A percentile compares a stretch with the other conserved stretches of the same genome.
phyloP scores from a whole-genome alignment of 2,329 filamentous ascomycete genomes.

The Fusarium floridanum region DNA sequence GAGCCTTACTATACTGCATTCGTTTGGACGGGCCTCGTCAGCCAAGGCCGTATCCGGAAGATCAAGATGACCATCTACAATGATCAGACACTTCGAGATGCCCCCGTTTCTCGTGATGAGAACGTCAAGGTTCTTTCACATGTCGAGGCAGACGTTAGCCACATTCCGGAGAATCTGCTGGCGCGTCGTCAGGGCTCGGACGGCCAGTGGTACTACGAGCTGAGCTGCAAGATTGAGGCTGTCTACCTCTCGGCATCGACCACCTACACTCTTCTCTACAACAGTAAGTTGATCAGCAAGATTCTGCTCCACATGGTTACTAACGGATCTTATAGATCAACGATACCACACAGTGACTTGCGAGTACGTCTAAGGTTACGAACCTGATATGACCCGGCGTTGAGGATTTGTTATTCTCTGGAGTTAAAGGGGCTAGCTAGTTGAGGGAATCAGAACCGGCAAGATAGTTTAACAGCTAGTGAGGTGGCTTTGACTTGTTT shows the following conservation, averaged over 20 bases:
- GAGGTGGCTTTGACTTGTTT: slow-evolving; percentile 2
- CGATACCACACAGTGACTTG: slow-evolving; percentile 58
- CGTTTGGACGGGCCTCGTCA: slow-evolving; percentile 50
- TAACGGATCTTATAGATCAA: slow-evolving; percentile 48
- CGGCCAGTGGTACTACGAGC: slow-evolving; percentile 55
- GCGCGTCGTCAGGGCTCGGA: slow-evolving; percentile 52
- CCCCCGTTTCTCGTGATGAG: slow-evolving; percentile 52
- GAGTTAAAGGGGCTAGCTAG: slow-evolving; percentile 13
- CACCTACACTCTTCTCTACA: slow-evolving; percentile 58
- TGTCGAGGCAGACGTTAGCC: slow-evolving; percentile 56
- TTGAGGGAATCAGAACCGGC: background rate
- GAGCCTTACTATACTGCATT: slow-evolving; percentile 53
- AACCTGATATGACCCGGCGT: background rate
- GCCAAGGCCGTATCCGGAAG: slow-evolving; percentile 49
- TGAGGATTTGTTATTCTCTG: slow-evolving; percentile 7
- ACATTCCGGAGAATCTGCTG: slow-evolving; percentile 55
- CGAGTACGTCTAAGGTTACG: slow-evolving; percentile 55
- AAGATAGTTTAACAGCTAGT: slow-evolving; percentile 24
- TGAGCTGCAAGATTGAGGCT: slow-evolving; percentile 56
- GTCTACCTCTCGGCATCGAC: slow-evolving; percentile 58
- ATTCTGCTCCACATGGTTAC: background rate
- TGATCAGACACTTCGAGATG: slow-evolving; percentile 47
- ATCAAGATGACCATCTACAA: slow-evolving; percentile 55
- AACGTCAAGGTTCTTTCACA: slow-evolving; percentile 54
- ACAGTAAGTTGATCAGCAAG: slow-evolving; percentile 48